These are phyloP conservation scores for Cladosporium velox DNA, from an alignment of 2,329 filamentous ascomycete species.

Conservation along the genomic window DNA sequence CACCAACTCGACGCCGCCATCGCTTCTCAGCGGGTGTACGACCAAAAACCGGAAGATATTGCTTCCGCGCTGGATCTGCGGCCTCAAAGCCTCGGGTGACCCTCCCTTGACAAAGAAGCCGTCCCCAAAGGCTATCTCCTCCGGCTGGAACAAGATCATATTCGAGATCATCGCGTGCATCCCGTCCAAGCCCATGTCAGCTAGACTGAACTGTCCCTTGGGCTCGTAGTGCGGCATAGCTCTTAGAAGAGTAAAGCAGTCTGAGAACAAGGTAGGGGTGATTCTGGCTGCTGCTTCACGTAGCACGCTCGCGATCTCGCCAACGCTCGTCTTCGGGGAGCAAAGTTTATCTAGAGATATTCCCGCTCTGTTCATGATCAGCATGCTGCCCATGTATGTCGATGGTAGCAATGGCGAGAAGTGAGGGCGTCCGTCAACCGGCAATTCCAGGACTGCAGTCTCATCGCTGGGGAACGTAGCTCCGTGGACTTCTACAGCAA, in stretches of 20 bases:
- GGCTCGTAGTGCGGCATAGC: conserved; percentile 27
- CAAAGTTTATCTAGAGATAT: conserved; percentile 33
- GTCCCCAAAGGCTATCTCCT: conserved; percentile 13
- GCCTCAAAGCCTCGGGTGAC: conserved; percentile 31
- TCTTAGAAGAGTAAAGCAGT: conserved; percentile 33
- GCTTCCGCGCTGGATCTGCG: conserved; percentile 33
- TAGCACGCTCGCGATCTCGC: conserved; percentile 29
- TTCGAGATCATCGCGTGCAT: conserved; percentile 35
- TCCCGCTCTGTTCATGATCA: conserved; percentile 32
- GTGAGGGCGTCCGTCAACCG: conserved; percentile 30
- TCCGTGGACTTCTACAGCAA: conserved; percentile 24
- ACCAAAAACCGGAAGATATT: conserved; percentile 34
- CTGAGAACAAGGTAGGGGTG: conserved; percentile 33
- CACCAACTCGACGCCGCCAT: conserved; percentile 30
- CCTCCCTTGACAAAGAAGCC: neutral
- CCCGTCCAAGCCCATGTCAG: conserved; percentile 31
- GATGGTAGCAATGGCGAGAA: conserved; percentile 33
- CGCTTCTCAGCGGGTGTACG: conserved; percentile 32
- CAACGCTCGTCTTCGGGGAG: conserved; percentile 30
- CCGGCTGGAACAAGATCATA: conserved; percentile 31
- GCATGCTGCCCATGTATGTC: conserved; percentile 36
- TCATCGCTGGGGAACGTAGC: neutral
- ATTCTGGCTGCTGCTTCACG: conserved; percentile 31
- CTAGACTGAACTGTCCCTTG: conserved; percentile 23
- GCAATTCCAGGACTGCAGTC: neutral